These are phyloP conservation scores for Litsea cubeba DNA, from an alignment of 164 flowering plant species.

Conservation along the genomic window DNA sequence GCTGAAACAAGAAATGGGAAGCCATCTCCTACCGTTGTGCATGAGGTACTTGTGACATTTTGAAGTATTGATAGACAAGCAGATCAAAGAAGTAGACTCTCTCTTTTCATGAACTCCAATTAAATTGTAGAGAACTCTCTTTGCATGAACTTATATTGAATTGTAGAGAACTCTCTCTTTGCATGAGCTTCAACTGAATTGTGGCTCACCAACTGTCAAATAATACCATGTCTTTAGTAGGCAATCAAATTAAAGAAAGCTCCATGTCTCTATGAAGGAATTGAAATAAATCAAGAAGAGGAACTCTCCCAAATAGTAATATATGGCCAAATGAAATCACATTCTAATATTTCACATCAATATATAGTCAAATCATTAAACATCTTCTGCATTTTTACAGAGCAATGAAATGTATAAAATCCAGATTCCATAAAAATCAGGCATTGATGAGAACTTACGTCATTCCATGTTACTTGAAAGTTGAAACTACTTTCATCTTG, in stretches of 20 bases:
- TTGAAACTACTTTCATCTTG: no score
- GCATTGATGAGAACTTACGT: background rate
- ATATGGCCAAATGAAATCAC: background rate
- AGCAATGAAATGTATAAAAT: background rate
- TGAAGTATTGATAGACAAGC: background rate
- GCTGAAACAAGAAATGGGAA: conserved; percentile 55
- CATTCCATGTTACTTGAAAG: background rate
- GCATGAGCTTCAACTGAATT: no score
- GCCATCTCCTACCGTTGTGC: conserved; percentile 68
- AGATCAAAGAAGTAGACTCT: no score
- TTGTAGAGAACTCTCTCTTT: no score
- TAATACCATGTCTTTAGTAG: no score
- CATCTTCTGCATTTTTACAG: background rate
- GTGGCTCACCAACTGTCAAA: no score
- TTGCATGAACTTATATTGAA: no score
- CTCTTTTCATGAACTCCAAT: no score
- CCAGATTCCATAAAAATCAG: background rate
- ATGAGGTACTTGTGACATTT: conserved; percentile 48
- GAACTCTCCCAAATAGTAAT: background rate
- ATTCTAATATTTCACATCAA: background rate
- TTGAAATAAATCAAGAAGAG: no score
- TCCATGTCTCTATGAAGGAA: no score
- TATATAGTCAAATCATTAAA: background rate
- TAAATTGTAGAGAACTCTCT: no score
- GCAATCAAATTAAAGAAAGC: no score